Conservation (phyloP, 352 stramenopile species). For the Phytopythium kandeliae region DNA sequence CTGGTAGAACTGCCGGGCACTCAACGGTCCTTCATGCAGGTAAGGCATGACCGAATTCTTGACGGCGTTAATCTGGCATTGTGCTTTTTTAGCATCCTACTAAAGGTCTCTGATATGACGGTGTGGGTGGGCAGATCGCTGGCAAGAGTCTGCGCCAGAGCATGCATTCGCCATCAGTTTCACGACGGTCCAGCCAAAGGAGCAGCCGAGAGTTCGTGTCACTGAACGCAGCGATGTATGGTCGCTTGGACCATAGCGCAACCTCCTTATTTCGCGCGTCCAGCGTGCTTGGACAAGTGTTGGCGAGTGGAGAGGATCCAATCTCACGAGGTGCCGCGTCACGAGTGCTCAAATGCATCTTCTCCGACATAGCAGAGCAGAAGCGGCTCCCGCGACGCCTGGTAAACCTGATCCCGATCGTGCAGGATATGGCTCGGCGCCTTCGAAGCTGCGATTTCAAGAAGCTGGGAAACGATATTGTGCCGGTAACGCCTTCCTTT, state of each 20-base stretch:
- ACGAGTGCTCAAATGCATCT: constrained; percentile 45
- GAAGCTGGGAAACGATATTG: constrained; percentile 20
- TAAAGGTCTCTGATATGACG: neutral
- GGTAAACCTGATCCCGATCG: constrained; percentile 50
- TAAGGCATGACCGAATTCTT: constrained; percentile 8
- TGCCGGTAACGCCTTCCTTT: constrained; percentile 26
- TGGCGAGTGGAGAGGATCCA: constrained; percentile 15
- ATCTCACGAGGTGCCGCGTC: constrained; percentile 32
- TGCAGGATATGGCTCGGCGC: constrained; percentile 39
- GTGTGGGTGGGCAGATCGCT: constrained; percentile 20
- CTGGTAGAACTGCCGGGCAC: constrained; percentile 29
- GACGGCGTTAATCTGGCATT: constrained; percentile 1
- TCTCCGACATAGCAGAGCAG: constrained; percentile 13
- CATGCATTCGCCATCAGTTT: neutral
- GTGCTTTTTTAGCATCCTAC: too few relatives aligned
- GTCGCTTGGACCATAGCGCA: constrained; percentile 28
- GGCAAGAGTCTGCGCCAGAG: constrained; percentile 44
- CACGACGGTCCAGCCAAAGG: neutral
- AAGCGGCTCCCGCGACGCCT: constrained; percentile 55
- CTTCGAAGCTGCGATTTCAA: constrained; percentile 33
- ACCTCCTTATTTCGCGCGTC: constrained; percentile 24
- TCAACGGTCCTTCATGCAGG: constrained; percentile 47
- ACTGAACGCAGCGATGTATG: constrained; percentile 66
- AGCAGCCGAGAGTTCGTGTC: constrained; percentile 13
- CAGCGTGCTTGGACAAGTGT: constrained; percentile 23